Base-by-base conservation (phyloP, 1,139 yeast species). In the Candida labiduridarum region DNA sequence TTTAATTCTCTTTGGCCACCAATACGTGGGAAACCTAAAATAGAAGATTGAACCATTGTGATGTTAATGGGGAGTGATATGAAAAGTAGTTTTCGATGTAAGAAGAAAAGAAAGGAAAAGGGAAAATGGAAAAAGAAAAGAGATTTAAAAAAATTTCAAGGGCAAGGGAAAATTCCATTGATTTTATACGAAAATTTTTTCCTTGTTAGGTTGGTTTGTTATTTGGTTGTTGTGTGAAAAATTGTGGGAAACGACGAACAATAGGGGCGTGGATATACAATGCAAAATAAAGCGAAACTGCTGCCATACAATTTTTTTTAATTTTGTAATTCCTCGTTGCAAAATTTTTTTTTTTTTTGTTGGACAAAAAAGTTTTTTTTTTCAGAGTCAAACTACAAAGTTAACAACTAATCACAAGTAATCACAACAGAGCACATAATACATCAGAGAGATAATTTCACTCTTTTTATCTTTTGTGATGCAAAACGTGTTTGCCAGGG, bases 1-100 rank as follows among this genome's bases (percentile, higher is more conserved):
- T 94, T 94, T 77, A 94, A 87, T 81, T 94, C 99, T 86, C 99
- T 94, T 82, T 91, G 91, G 65, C 97, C 96, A 71, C 99, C 95
- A 66, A 87, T 92, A 84, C 98, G 94, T 81, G 99, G 99, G 92
- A 92, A 92, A 76, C 99, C 99, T 80, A 92, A 85, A 66, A 92
- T 95, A 68, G 97, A 85, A 61, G 98, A 92, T 77, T 86, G 87
- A 76, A 92, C 97, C 97, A 92, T 91, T 68, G 41, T 52, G 35
- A 44, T 27, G 41, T n/a, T 16, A 35, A 35, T 29, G 31, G 42
- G 34, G 29, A 39, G 29, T 12, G 19, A 33, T 41, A 31, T 48
- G 38, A 41, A 33, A 44, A 34, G 45, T 36, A 22, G n/a, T 36
- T 36, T 22, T 36, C 41, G 22, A 36, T 18, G 38, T 25, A 42